phyloP scores from a whole-genome alignment of 805 yeast species.

The Tetrapisispora phaffii region DNA sequence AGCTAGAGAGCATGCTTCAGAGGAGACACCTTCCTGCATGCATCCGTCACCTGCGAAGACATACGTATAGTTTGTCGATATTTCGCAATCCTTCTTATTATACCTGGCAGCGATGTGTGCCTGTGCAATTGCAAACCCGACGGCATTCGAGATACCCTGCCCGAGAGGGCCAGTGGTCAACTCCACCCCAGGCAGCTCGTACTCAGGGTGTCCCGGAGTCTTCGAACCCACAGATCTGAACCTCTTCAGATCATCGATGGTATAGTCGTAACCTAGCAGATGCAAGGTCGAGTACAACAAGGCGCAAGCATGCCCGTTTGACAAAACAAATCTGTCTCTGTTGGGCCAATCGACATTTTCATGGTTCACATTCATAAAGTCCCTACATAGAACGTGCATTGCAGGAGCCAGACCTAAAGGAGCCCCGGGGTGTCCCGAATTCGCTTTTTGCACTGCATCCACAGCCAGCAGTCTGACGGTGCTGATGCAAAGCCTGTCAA shows the following conservation, averaged over 20 bases:
- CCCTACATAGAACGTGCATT: constrained; percentile 70
- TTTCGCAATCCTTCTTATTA: constrained; percentile 65
- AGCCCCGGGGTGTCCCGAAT: constrained; percentile 99
- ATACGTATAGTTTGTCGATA: constrained; percentile 71
- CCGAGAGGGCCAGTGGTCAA: constrained; percentile 99
- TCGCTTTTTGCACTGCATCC: constrained; percentile 79
- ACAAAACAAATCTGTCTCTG: constrained; percentile 90
- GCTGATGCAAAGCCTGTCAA: constrained; percentile 68
- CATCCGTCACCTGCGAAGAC: constrained; percentile 93
- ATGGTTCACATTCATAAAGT: constrained; percentile 78
- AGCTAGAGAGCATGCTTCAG: constrained; percentile 90
- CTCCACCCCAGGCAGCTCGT: constrained; percentile 83
- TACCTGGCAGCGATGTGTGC: constrained; percentile 82
- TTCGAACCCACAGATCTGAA: constrained; percentile 87
- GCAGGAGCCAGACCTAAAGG: constrained; percentile 97
- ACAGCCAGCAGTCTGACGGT: constrained; percentile 85
- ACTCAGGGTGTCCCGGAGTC: constrained; percentile 98
- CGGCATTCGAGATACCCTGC: constrained; percentile 94
- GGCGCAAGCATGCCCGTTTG: constrained; percentile 96
- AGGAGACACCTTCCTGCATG: constrained; percentile 94
- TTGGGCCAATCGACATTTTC: constrained; percentile 85
- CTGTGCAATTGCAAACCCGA: constrained; percentile 94
- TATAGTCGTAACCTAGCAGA: constrained; percentile 64
- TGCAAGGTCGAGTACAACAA: constrained; percentile 77
- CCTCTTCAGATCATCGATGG: constrained; percentile 76